phyloP scores from a whole-genome alignment of 768 basidiomycete species.

The Strobilomyces confusus region DNA sequence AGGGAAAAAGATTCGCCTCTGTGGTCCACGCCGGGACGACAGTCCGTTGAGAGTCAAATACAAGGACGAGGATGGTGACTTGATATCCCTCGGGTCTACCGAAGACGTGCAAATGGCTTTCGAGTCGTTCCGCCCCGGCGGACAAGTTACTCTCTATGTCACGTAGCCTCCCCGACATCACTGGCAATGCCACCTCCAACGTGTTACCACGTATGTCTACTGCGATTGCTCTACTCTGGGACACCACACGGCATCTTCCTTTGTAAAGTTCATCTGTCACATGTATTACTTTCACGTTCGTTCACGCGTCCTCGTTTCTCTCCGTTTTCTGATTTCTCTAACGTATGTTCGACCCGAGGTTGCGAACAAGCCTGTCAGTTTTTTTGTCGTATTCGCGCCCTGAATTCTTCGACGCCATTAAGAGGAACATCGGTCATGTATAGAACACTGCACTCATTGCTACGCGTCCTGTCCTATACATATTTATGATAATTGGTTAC shows the following conservation, averaged over 20 bases:
- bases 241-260: constrained; percentile 3
- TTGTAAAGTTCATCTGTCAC: constrained; percentile 11
- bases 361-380: background rate
- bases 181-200: background rate
- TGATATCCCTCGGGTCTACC: constrained; percentile 82
- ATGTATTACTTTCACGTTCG: constrained; percentile 20
- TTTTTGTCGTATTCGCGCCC: constrained; percentile 12
- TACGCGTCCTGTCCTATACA: constrained; percentile 26
- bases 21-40: constrained; percentile 77
- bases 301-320: constrained; percentile 14
- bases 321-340: constrained; percentile 13
- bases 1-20: constrained; percentile 87
- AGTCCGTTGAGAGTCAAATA: constrained; percentile 85
- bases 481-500: constrained; percentile 24
- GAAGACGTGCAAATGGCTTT: constrained; percentile 96
- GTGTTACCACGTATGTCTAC: constrained; percentile 2
- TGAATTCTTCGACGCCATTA: constrained; percentile 15
- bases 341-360: constrained; percentile 12
- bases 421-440: constrained; percentile 37
- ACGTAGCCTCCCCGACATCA: constrained; percentile 42
- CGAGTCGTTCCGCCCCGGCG: constrained; percentile 74
- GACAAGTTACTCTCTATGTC: constrained; percentile 78
- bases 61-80: constrained; percentile 88
- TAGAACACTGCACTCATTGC: constrained; percentile 36
- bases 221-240: constrained; percentile 11